phyloP scores from a whole-genome alignment of 2,329 filamentous ascomycete species.

The Hypoxylon sp. region DNA sequence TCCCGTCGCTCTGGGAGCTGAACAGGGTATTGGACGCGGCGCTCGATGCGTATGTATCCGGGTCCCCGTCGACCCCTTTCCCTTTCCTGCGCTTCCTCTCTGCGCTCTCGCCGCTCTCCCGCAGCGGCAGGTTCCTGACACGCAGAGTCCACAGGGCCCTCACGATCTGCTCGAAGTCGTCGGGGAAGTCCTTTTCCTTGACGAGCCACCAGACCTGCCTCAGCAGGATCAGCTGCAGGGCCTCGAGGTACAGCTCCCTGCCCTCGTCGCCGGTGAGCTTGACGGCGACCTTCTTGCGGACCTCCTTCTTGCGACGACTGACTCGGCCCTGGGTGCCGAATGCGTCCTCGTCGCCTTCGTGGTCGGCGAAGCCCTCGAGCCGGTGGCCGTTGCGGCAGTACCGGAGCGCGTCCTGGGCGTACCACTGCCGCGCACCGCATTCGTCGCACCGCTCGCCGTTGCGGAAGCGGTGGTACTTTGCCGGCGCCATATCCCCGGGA shows the following conservation, averaged over 20 bases:
- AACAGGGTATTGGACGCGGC: constrained; percentile 62
- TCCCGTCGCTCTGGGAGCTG: constrained; percentile 62
- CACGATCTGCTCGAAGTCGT: constrained; percentile 79
- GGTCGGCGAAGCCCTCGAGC: constrained; percentile 70
- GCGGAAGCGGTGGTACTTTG: constrained; percentile 59
- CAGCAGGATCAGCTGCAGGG: constrained; percentile 82
- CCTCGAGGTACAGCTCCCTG: constrained; percentile 81
- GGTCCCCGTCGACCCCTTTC: constrained; percentile 4
- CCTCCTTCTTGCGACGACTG: constrained; percentile 65
- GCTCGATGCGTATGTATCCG: constrained; percentile 28
- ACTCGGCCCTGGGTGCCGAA: constrained; percentile 67
- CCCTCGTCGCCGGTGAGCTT: constrained; percentile 73
- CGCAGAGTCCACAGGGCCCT: constrained; percentile 87
- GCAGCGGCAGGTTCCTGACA: constrained; percentile 62
- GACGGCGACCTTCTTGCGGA: constrained; percentile 59
- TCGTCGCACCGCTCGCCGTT: constrained; percentile 63
- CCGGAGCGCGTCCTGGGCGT: constrained; percentile 76
- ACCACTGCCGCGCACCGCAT: constrained; percentile 77
- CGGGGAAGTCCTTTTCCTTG: constrained; percentile 68
- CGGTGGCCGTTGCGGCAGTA: constrained; percentile 85
- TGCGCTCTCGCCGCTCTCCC: constrained; percentile 49
- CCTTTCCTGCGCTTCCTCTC: constrained; percentile 42
- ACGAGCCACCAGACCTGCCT: constrained; percentile 82
- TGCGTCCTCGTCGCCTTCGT: constrained; percentile 69
- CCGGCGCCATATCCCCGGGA: constrained; percentile 49